Percentiles rank a stretch among this genome's conserved stretches.
Evolutionary conservation across 345 rosid species (phyloP).

Genomic region (Barbarea vulgaris): DNA sequence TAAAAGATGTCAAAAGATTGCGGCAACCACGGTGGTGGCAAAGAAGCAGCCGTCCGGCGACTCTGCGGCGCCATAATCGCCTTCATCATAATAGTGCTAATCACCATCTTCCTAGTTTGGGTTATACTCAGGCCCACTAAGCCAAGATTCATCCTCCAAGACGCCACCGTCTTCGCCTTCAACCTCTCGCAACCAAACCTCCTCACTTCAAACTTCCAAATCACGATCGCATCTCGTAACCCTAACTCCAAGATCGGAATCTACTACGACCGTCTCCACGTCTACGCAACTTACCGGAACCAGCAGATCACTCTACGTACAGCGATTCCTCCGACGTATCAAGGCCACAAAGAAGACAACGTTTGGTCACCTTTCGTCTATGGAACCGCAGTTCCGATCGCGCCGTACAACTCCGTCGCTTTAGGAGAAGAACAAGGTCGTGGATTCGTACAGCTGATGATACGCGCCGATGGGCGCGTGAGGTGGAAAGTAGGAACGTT

Average conservation of each 20-base stretch:
- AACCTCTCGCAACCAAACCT: slow-evolving; percentile 69
- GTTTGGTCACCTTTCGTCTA: slow-evolving; percentile 82
- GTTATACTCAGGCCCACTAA: slow-evolving; percentile 78
- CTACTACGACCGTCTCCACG: slow-evolving; percentile 83
- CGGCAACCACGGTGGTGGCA: slow-evolving; percentile 44
- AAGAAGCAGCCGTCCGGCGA: slow-evolving; percentile 37
- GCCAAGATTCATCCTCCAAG: slow-evolving; percentile 84
- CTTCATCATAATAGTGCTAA: slow-evolving; percentile 54
- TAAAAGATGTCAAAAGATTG: slow-evolving; percentile 43
- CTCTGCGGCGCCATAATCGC: slow-evolving; percentile 44
- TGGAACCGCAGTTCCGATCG: slow-evolving; percentile 72
- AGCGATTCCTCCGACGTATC: slow-evolving; percentile 55
- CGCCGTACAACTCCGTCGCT: slow-evolving; percentile 64
- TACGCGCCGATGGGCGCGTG: slow-evolving; percentile 85
- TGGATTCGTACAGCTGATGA: slow-evolving; percentile 51
- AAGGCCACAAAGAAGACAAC: slow-evolving; percentile 59
- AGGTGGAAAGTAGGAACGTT: slow-evolving; percentile 79
- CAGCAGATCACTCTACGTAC: slow-evolving; percentile 84
- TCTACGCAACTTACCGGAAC: slow-evolving; percentile 69
- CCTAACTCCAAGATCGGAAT: slow-evolving; percentile 77
- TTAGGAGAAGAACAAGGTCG: slow-evolving; percentile 54
- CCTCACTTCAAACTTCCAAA: slow-evolving; percentile 77
- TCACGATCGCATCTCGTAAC: slow-evolving; percentile 79
- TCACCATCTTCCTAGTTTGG: slow-evolving; percentile 75
- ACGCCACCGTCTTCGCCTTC: slow-evolving; percentile 87